A percentile compares a stretch with the other conserved stretches of the same genome.
Evolutionary conservation across 2,329 filamentous ascomycete species (phyloP).

Genomic region (Pseudogymnoascus sp.): DNA sequence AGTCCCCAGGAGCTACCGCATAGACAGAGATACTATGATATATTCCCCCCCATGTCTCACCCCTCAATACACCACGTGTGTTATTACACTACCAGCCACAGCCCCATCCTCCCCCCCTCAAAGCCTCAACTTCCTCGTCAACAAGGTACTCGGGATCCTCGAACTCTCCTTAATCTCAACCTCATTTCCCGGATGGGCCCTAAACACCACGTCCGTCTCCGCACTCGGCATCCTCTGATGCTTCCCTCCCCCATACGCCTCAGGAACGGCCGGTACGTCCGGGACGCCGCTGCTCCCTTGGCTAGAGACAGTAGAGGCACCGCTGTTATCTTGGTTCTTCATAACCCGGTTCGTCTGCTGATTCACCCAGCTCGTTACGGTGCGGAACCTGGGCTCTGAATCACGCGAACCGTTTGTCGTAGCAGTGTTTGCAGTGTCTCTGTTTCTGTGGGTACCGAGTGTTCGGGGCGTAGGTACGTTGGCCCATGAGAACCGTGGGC

Average conservation of each 20-base stretch:
- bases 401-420: constrained; percentile 26
- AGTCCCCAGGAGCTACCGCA: background rate
- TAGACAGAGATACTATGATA: background rate
- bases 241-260: constrained; percentile 7
- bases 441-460: constrained; percentile 14
- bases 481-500: constrained; percentile 25
- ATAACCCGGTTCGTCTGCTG: constrained; percentile 49
- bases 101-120: constrained; percentile 3
- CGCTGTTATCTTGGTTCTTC: constrained; percentile 37
- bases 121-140: constrained; percentile 23
- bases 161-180: constrained; percentile 20
- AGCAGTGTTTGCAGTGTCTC: constrained; percentile 27
- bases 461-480: constrained; percentile 11
- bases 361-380: constrained; percentile 54
- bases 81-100: background rate
- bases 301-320: constrained; percentile 19
- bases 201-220: constrained; percentile 21
- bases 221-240: constrained; percentile 24
- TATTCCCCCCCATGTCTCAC: background rate
- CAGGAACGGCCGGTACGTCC: constrained; percentile 17
- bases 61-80: background rate
- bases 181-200: constrained; percentile 26
- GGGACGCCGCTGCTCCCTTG: constrained; percentile 25
- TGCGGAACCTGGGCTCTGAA: constrained; percentile 44
- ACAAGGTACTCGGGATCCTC: constrained; percentile 24